Conservation (phyloP, 1,139 yeast species). For the Blastobotrys niveus region DNA sequence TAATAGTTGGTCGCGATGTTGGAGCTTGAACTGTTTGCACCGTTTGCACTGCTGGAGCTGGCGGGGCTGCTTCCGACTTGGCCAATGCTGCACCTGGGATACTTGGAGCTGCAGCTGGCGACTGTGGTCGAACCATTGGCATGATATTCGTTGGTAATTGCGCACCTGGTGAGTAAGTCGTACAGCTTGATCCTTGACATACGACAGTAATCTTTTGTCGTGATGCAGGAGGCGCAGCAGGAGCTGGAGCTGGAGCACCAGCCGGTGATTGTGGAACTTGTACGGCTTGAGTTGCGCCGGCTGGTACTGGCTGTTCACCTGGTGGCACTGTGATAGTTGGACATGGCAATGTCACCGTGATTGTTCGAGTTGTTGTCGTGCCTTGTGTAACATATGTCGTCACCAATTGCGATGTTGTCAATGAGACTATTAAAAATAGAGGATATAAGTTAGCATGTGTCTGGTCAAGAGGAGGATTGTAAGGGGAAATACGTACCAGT, state of each 20-base stretch:
- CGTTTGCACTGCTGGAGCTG: neutral
- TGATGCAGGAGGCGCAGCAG: neutral
- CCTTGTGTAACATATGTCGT: slow-evolving; percentile 10
- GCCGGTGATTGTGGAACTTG: neutral
- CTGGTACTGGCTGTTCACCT: neutral
- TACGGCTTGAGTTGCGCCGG: too few relatives aligned
- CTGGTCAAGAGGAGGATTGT: neutral
- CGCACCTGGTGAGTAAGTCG: slow-evolving; percentile 2
- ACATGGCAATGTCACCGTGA: slow-evolving; percentile 25
- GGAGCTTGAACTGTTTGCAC: neutral
- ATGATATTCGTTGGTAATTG: neutral
- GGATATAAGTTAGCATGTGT: slow-evolving; percentile 1
- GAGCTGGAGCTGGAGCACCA: neutral
- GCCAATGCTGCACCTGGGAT: neutral
- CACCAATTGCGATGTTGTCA: slow-evolving; percentile 8
- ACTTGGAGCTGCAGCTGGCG: neutral
- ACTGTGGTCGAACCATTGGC: neutral
- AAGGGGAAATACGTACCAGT: slow-evolving; percentile 8
- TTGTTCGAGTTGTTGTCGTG: slow-evolving; percentile 16
- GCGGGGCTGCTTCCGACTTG: neutral
- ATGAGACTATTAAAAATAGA: slow-evolving; percentile 4
- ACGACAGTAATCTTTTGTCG: slow-evolving; percentile 6
- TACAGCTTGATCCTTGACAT: neutral
- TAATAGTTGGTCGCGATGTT: slow-evolving; percentile 9
- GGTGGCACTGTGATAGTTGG: slow-evolving; percentile 16